A percentile compares a stretch with the other conserved stretches of the same genome.
phyloP scores from a whole-genome alignment of 2,329 filamentous ascomycete species.

The Cryphonectria radicalis region DNA sequence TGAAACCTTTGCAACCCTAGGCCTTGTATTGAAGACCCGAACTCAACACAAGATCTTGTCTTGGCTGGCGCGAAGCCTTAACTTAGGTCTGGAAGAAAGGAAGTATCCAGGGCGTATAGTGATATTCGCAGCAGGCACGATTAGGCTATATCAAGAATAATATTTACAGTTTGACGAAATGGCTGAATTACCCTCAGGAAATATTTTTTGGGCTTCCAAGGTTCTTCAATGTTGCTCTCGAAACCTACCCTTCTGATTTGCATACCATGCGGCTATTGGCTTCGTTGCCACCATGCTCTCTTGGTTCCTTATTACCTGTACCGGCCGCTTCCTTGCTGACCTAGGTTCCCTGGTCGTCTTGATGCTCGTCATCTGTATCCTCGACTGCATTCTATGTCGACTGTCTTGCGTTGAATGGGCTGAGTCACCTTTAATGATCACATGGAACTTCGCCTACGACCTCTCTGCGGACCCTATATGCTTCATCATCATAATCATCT shows the following conservation, averaged over 20 bases:
- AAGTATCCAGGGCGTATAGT: no score
- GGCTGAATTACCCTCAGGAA: no score
- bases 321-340: slow-evolving; percentile 46
- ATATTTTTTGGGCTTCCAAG: no score
- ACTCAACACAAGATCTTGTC: no score
- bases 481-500: slow-evolving; percentile 57
- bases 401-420: slow-evolving; percentile 47
- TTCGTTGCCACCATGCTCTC: slow-evolving; percentile 58
- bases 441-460: slow-evolving; percentile 59
- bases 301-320: slow-evolving; percentile 53
- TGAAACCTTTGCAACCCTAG: no score
- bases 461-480: slow-evolving; percentile 54
- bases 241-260: slow-evolving; percentile 22
- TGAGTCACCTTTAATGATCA: slow-evolving; percentile 53
- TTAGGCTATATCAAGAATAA: no score
- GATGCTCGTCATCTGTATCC: slow-evolving; percentile 52
- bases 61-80: no score
- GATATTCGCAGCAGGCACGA: no score
- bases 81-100: no score
- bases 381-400: slow-evolving; percentile 49
- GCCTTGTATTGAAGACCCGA: no score
- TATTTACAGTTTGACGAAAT: no score
- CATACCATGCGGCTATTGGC: slow-evolving; percentile 44
- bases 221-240: no score
- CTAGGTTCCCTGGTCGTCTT: slow-evolving; percentile 48